phyloP scores from a whole-genome alignment of 257 asterid genomes.

The Solanum appendiculatum region DNA sequence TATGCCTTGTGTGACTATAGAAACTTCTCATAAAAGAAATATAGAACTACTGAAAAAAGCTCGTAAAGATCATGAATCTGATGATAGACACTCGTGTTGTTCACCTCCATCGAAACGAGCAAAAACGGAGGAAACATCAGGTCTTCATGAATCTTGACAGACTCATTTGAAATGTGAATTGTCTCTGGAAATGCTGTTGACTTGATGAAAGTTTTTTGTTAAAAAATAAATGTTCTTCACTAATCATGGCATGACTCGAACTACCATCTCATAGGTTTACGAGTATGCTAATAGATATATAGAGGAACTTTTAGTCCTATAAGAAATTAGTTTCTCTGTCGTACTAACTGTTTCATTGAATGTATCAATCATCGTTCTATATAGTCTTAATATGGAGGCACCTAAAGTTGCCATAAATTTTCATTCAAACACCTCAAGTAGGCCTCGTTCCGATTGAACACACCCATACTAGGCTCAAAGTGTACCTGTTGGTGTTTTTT shows the following conservation, averaged over 20 bases:
- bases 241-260: background rate
- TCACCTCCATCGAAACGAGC: slow-evolving; percentile 28
- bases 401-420: background rate
- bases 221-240: background rate
- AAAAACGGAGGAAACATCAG: slow-evolving; percentile 23
- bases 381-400: background rate
- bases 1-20: background rate
- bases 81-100: background rate
- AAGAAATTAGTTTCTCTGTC: background rate
- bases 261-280: background rate
- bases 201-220: background rate
- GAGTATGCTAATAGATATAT: background rate
- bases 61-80: slow-evolving; percentile 16
- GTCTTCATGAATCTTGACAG: background rate
- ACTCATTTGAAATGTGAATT: background rate
- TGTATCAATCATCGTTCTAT: background rate
- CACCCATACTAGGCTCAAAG: background rate
- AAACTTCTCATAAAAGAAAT: background rate
- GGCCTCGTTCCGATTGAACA: background rate
- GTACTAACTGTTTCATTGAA: background rate
- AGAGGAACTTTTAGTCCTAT: background rate
- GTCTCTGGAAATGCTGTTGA: slow-evolving; percentile 1
- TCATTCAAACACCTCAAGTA: background rate
- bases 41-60: background rate
- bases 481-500: too few relatives aligned